Base-by-base conservation (phyloP, 208 protist species). In the Blastocrithidia nonstop region DNA sequence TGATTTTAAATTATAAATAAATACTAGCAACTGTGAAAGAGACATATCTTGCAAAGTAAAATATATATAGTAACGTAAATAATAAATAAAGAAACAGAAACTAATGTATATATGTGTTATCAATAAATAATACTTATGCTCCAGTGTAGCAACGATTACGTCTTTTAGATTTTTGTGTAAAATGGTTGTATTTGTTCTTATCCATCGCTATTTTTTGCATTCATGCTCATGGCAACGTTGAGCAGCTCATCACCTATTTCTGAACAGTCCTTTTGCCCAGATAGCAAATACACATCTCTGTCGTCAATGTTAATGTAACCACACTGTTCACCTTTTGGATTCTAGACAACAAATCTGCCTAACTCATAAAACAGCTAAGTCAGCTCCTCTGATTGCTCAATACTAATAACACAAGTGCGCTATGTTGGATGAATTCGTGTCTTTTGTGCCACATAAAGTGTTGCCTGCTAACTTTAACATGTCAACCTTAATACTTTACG, bases 271-370 rank as follows among this genome's bases (percentile, higher is more conserved):
- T 75, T 80, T 6, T 51, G 57, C 3, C 60, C 61, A 0, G 58
- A 53, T 3, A 90, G 63, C 27, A 90, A 57, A 28, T 75, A 87
- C 9, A 90, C 73, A 43, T 84, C 71, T n/a, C 64, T 61, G 24
- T 88, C 79, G 38, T 88, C 75, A 22, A 86, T 71, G 44, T 59
- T 84, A 63, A 90, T 78, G 32, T 82, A 87, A 20, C 75, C 75
- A 27, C 66, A 65, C 44, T 69, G 59, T 33, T 86, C 74, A 11
- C 76, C 73, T 47, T 85, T 89, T 8, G 57, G 52, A 16, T 37
- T 69, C 29, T 88, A 73, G 39, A 81, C 65, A 7, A 84, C 67
- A 41, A 84, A 84, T 19, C 79, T 63, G 27, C 73, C 79, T 0
- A 88, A 63, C 45, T 88, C 79, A 38, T 84, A 84, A 47, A 88